Conservation (phyloP, 768 basidiomycete species). For the Boletus fagicola region DNA sequence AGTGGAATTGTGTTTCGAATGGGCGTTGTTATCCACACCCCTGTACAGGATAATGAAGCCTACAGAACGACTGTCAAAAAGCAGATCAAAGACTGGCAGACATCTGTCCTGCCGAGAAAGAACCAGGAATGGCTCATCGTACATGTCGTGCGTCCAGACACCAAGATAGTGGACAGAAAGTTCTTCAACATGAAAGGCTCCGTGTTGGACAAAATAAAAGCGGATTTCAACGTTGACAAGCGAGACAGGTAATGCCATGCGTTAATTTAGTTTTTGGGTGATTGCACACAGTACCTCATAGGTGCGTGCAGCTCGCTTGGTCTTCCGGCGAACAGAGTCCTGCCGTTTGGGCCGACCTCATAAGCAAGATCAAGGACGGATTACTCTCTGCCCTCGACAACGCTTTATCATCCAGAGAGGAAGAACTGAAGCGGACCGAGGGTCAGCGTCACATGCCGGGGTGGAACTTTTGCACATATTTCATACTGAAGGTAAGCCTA, state of each 20-base stretch:
- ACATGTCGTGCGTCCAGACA: constrained; percentile 76
- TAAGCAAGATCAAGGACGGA: constrained; percentile 87
- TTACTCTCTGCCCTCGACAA: constrained; percentile 81
- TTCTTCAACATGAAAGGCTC: constrained; percentile 84
- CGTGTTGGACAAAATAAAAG: constrained; percentile 84
- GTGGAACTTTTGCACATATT: constrained; percentile 99
- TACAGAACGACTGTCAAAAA: constrained; percentile 78
- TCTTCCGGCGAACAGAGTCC: constrained; percentile 69
- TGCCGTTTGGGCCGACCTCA: constrained; percentile 81
- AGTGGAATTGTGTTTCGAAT: constrained; percentile 18
- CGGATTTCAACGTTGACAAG: constrained; percentile 90
- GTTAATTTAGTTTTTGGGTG: constrained; percentile 5
- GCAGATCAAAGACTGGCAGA: constrained; percentile 93
- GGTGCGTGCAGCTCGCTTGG: constrained; percentile 84
- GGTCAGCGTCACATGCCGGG: constrained; percentile 89
- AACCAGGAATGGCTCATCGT: constrained; percentile 94
- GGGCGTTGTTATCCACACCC: constrained; percentile 8
- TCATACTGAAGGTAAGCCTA: constrained; percentile 81
- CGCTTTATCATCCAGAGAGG: constrained; percentile 75
- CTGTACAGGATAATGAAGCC: constrained; percentile 55
- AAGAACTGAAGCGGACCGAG: constrained; percentile 88
- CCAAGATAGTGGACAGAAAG: constrained; percentile 54
- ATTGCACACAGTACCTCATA: constrained; percentile 33
- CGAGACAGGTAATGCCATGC: constrained; percentile 59
- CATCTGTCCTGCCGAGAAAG: constrained; percentile 58